Conservation (phyloP, 768 basidiomycete species). For the Chalciporus pseudorubinellus region DNA sequence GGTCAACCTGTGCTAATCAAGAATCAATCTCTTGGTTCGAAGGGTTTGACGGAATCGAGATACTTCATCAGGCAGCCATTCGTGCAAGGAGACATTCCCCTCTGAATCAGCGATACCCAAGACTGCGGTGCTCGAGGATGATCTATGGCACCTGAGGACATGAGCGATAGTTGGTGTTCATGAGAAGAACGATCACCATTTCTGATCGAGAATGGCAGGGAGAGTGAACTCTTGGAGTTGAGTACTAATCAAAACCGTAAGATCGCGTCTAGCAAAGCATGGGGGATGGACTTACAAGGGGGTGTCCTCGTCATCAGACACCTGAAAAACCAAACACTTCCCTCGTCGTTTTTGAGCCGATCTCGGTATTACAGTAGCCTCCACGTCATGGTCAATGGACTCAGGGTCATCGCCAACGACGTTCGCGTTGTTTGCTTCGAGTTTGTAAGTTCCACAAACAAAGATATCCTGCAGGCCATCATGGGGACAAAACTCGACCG, state of each 20-base stretch:
- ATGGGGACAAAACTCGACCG: conserved; percentile 87
- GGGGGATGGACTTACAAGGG: conserved; percentile 34
- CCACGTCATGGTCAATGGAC: too few relatives aligned
- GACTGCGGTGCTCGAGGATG: conserved; percentile 39
- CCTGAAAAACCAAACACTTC: conserved; percentile 67
- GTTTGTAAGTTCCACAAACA: conserved; percentile 90
- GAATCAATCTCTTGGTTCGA: not conserved
- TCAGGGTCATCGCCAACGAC: conserved; percentile 1
- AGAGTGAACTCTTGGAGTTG: conserved; percentile 67
- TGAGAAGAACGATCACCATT: conserved; percentile 64
- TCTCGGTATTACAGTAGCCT: not conserved
- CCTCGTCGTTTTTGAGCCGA: conserved; percentile 52
- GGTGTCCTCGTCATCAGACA: conserved; percentile 32
- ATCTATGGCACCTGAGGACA: conserved; percentile 56
- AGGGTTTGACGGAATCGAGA: not conserved
- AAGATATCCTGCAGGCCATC: conserved; percentile 58
- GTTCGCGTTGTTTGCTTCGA: conserved; percentile 40
- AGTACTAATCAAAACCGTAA: conserved; percentile 34
- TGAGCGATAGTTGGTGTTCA: conserved; percentile 5
- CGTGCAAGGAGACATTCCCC: conserved; percentile 67
- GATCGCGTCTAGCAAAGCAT: not conserved
- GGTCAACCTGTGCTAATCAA: conserved; percentile 38
- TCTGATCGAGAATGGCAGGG: conserved; percentile 89
- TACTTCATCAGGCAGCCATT: conserved; percentile 53
- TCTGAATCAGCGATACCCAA: conserved; percentile 85